Percentiles rank a stretch among this genome's conserved stretches.
Conservation (phyloP, 225 moss, liverwort and hornwort species). For the Pseudisothecium myosuroides region DNA sequence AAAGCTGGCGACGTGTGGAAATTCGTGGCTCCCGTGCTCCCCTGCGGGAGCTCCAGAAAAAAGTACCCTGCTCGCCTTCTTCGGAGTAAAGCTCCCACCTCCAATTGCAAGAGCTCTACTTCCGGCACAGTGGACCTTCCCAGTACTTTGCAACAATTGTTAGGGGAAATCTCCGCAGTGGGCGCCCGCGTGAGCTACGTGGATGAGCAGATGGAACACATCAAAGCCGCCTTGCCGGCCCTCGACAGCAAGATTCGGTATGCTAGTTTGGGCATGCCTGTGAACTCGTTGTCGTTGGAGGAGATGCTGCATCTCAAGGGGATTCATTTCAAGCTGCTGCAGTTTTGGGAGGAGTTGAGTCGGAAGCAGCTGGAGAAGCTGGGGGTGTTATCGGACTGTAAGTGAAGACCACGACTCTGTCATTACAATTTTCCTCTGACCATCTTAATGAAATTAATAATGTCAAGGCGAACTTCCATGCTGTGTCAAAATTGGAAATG, state of each 20-base stretch:
- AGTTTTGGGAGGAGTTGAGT: constrained; percentile 26
- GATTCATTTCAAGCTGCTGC: constrained; percentile 24
- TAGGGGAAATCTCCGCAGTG: constrained; percentile 5
- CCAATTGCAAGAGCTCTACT: neutral
- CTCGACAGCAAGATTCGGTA: constrained; percentile 24
- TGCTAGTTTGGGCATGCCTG: constrained; percentile 11
- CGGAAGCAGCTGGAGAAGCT: constrained; percentile 28
- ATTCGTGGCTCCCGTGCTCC: neutral
- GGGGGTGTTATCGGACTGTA: constrained; percentile 8
- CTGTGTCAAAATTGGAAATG: neutral
- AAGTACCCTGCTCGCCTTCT: neutral
- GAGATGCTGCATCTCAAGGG: constrained; percentile 12
- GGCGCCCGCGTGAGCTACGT: constrained; percentile 1
- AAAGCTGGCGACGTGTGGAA: constrained; percentile 11
- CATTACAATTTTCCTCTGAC: neutral
- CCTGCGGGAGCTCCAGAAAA: neutral
- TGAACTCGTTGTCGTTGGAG: constrained; percentile 14
- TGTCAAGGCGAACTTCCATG: neutral
- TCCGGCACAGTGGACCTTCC: neutral
- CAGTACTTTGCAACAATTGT: neutral
- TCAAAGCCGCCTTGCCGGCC: constrained; percentile 15
- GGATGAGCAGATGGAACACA: constrained; percentile 2
- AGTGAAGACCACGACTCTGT: neutral
- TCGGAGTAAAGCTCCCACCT: neutral
- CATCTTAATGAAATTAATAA: neutral